phyloP scores from a whole-genome alignment of 2,329 filamentous ascomycete species.

The Exserohilum rostratum region DNA sequence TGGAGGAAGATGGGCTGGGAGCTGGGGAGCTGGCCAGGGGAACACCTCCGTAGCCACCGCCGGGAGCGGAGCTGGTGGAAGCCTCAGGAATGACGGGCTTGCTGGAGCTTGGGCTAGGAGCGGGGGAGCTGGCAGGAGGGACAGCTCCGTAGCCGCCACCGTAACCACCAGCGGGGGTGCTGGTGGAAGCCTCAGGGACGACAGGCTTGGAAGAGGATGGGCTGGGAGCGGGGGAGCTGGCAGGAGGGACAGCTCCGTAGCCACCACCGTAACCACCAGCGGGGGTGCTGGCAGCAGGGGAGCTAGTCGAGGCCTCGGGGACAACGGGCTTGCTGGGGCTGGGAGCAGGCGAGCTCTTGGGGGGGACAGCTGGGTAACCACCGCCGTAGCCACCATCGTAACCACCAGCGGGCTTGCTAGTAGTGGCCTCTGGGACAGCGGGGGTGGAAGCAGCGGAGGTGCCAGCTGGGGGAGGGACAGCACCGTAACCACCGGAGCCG shows the following conservation, averaged over 20 bases:
- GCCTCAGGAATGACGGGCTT: constrained; percentile 1
- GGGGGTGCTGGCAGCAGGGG: neutral
- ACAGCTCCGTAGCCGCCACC: neutral
- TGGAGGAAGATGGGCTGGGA: neutral
- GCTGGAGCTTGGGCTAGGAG: neutral
- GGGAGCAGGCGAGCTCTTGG: neutral
- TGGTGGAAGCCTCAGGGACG: constrained; percentile 1
- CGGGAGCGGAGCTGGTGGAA: neutral
- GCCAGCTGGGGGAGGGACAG: neutral
- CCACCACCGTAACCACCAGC: neutral
- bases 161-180: constrained; percentile 14
- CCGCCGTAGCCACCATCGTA: constrained; percentile 2
- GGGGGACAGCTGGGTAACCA: neutral
- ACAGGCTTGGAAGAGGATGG: neutral
- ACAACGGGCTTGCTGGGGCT: neutral
- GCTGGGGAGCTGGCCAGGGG: neutral
- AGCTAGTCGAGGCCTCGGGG: neutral
- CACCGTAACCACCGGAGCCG: constrained; percentile 11
- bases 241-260: neutral
- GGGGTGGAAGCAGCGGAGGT: constrained; percentile 1
- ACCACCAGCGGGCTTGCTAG: constrained; percentile 4
- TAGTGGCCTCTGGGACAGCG: constrained; percentile 2
- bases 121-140: neutral
- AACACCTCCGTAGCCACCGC: neutral
- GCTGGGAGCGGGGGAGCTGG: neutral